A percentile compares a stretch with the other conserved stretches of the same genome.
Evolutionary conservation across 1,284 basidiomycete genomes (phyloP).

Genomic region (Anthracocystis panici-leucophaei): DNA sequence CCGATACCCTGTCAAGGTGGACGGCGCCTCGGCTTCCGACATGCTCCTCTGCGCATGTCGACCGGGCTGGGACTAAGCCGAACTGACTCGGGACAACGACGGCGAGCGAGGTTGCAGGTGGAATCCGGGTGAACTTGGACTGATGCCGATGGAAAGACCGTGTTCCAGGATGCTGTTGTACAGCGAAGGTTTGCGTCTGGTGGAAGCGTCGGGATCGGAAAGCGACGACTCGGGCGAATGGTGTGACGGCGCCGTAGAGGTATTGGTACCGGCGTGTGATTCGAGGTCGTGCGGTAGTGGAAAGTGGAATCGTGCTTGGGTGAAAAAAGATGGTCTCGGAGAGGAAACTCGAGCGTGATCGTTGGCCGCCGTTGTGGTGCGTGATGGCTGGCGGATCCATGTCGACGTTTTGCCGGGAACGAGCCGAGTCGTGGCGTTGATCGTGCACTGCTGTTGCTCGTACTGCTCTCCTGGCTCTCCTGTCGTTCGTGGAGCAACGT

Average conservation of each 20-base stretch:
- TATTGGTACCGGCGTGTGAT: background rate
- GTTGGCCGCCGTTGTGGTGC: slow-evolving; percentile 30
- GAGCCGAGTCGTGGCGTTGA: slow-evolving; percentile 17
- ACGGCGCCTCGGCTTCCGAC: slow-evolving; percentile 35
- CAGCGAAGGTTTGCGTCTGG: slow-evolving; percentile 24
- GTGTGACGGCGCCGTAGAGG: background rate
- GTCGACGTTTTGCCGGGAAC: slow-evolving; percentile 16
- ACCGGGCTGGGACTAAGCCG: slow-evolving; percentile 16
- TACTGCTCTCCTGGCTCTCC: background rate
- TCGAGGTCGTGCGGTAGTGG: slow-evolving; percentile 10
- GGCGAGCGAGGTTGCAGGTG: slow-evolving; percentile 56
- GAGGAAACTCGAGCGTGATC: slow-evolving; percentile 54
- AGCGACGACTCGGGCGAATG: slow-evolving; percentile 22
- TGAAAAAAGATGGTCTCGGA: slow-evolving; percentile 40
- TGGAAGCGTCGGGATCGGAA: slow-evolving; percentile 11
- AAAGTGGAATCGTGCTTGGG: slow-evolving; percentile 20
- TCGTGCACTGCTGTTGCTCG: slow-evolving; percentile 7
- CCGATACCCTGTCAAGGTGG: background rate
- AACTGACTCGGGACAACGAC: slow-evolving; percentile 16
- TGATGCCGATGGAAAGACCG: slow-evolving; percentile 64
- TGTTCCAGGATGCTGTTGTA: slow-evolving; percentile 62
- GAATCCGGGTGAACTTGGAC: slow-evolving; percentile 67
- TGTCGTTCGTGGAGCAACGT: slow-evolving; percentile 23
- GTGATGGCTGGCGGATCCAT: slow-evolving; percentile 3
- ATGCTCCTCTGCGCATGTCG: slow-evolving; percentile 32